Conservation (phyloP, 768 basidiomycete species). For the Filobasidium floriforme region DNA sequence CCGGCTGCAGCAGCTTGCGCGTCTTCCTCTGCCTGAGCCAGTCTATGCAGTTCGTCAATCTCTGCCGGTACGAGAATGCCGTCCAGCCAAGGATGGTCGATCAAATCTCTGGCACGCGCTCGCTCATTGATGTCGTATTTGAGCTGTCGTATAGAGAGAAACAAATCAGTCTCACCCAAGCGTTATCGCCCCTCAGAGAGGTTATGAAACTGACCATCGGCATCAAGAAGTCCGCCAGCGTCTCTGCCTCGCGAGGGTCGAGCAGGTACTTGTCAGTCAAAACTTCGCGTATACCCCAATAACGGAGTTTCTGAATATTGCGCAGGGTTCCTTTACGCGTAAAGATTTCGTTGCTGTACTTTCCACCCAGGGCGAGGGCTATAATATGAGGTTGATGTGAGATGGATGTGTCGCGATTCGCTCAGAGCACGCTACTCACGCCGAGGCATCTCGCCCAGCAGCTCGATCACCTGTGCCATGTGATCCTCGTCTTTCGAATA, state of each 20-base stretch:
- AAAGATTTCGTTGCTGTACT: slow-evolving; percentile 91
- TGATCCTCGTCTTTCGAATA: slow-evolving; percentile 71
- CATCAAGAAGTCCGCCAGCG: slow-evolving; percentile 61
- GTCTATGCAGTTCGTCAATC: slow-evolving; percentile 51
- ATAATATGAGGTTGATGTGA: neutral
- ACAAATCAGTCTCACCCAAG: slow-evolving; percentile 38
- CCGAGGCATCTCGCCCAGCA: slow-evolving; percentile 63
- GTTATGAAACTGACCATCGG: slow-evolving; percentile 56
- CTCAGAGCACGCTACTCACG: slow-evolving; percentile 7
- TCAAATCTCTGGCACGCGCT: slow-evolving; percentile 76
- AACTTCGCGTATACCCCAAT: slow-evolving; percentile 66
- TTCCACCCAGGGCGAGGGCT: slow-evolving; percentile 70
- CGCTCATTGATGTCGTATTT: slow-evolving; percentile 79
- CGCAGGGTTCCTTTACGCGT: slow-evolving; percentile 85
- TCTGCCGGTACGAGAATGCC: slow-evolving; percentile 81
- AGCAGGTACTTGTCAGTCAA: slow-evolving; percentile 96
- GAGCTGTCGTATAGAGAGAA: slow-evolving; percentile 83
- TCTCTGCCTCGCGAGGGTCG: slow-evolving; percentile 68
- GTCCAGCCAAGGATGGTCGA: slow-evolving; percentile 79
- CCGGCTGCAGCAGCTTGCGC: neutral
- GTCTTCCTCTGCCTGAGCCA: slow-evolving; percentile 6
- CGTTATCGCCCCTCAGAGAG: neutral
- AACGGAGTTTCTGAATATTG: slow-evolving; percentile 87
- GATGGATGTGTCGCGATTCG: neutral
- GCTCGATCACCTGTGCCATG: slow-evolving; percentile 94